Evolutionary conservation across 306 rosid genomes (phyloP).

Genomic region (Cucurbita moschata): DNA sequence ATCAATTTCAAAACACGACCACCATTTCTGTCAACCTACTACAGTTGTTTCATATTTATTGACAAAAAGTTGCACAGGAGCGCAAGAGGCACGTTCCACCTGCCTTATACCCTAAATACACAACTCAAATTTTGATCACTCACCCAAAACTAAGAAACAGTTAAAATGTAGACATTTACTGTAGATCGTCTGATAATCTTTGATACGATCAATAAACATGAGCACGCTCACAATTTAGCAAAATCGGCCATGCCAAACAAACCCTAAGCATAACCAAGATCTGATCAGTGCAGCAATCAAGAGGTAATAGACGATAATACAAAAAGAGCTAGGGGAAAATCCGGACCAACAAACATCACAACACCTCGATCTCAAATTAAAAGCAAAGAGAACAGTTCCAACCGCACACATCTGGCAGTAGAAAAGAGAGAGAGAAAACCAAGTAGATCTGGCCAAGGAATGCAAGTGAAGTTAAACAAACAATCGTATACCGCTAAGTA

Average conservation of each 20-base stretch:
- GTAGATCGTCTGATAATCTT: not conserved
- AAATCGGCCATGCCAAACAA: not conserved
- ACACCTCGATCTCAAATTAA: not conserved
- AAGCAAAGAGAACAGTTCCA: conserved; percentile 6
- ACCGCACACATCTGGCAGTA: not conserved
- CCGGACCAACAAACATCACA: not conserved
- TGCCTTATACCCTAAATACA: not conserved
- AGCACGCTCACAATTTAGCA: not conserved
- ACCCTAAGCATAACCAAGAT: not conserved
- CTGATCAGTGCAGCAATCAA: not conserved
- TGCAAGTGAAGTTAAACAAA: not conserved
- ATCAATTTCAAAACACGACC: not conserved
- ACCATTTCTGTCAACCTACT: not conserved
- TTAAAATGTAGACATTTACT: not conserved
- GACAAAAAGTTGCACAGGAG: not conserved
- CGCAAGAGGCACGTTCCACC: not conserved
- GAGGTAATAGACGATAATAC: not conserved
- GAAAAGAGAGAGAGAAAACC: not conserved
- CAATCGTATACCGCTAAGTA: not conserved
- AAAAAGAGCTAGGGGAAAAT: not conserved
- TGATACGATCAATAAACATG: not conserved
- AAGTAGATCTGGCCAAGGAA: conserved; percentile 16
- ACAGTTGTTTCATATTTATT: not conserved
- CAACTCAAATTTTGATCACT: not conserved
- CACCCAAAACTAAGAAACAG: not conserved